These are phyloP conservation scores for Benincasa hispida DNA, from an alignment of 306 rosid genomes.

Conservation along the genomic window DNA sequence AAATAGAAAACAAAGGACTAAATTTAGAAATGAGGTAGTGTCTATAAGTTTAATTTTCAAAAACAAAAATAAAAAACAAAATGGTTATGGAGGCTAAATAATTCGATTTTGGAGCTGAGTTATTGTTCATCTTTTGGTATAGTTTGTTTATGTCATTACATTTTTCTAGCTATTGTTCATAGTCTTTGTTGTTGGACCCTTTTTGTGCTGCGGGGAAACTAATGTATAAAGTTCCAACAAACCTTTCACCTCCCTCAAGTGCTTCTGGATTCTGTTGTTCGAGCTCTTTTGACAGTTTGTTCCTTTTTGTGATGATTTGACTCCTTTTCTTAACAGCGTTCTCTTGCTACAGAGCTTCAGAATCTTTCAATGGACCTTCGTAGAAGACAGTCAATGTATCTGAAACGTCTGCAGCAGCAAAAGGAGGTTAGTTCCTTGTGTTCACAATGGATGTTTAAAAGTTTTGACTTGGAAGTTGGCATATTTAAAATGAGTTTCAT, in stretches of 20 bases:
- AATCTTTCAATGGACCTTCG: conserved; percentile 62
- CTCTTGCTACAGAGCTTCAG: conserved; percentile 83
- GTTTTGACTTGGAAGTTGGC: not conserved
- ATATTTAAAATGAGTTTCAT: not conserved
- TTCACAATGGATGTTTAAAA: not conserved
- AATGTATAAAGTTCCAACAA: not conserved
- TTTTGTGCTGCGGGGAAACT: not conserved
- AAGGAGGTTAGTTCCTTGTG: conserved; percentile 38
- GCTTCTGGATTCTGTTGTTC: conserved; percentile 14
- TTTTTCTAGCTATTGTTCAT: not conserved
- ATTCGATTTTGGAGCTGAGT: not conserved
- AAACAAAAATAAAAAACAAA: no score
- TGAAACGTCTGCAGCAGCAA: conserved; percentile 62
- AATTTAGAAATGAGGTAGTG: no score
- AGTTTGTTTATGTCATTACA: not conserved
- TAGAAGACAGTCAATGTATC: conserved; percentile 55
- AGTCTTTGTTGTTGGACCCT: not conserved
- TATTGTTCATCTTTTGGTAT: not conserved
- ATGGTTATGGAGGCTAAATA: no score
- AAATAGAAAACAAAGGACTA: no score
- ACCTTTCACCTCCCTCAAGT: not conserved
- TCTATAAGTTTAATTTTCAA: no score
- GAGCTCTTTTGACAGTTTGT: conserved; percentile 6
- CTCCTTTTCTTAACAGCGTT: conserved; percentile 57
- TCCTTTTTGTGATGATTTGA: conserved; percentile 12